These are phyloP conservation scores for Claviceps sorghi DNA, from an alignment of 2,329 filamentous ascomycete species.

Conservation along the genomic window DNA sequence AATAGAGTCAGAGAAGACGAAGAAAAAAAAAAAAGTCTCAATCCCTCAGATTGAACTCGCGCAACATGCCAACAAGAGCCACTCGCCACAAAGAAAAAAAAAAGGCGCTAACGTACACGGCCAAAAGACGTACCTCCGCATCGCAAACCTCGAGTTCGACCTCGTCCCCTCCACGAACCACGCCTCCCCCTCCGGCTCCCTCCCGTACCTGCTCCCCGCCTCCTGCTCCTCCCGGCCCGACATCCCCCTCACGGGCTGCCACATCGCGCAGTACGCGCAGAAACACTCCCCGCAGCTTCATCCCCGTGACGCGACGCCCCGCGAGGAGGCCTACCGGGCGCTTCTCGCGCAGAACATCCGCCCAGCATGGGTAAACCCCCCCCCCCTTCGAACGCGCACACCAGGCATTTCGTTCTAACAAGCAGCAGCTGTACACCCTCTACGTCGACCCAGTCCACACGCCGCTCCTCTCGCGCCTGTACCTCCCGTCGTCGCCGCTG, in stretches of 20 bases:
- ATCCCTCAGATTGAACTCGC: too few relatives aligned
- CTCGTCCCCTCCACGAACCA: constrained; percentile 73
- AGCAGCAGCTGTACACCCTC: constrained; percentile 55
- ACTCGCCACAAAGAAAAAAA: neutral
- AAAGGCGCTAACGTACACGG: neutral
- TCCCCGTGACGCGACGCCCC: constrained; percentile 33
- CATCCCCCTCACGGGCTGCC: constrained; percentile 35
- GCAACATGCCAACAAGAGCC: too few relatives aligned
- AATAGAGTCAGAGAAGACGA: too few relatives aligned
- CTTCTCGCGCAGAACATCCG: constrained; percentile 66
- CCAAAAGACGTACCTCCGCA: constrained; percentile 57
- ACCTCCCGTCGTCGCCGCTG: constrained; percentile 51
- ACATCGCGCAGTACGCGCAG: constrained; percentile 54
- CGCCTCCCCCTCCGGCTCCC: constrained; percentile 73
- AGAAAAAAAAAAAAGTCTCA: too few relatives aligned
- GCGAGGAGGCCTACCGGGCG: constrained; percentile 62
- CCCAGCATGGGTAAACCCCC: constrained; percentile 58
- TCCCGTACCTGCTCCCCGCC: constrained; percentile 68
- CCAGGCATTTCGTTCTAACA: constrained; percentile 2
- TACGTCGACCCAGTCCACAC: constrained; percentile 63
- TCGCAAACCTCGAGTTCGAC: constrained; percentile 53
- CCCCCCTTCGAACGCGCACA: neutral
- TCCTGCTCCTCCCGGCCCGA: constrained; percentile 27
- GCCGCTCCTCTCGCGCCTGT: constrained; percentile 53
- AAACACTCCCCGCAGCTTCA: constrained; percentile 21